Percentiles rank a stretch among this genome's conserved stretches.
These are phyloP conservation scores for Chaetothyriales sp. DNA, from an alignment of 2,329 filamentous ascomycete genomes.

Conservation along the genomic window DNA sequence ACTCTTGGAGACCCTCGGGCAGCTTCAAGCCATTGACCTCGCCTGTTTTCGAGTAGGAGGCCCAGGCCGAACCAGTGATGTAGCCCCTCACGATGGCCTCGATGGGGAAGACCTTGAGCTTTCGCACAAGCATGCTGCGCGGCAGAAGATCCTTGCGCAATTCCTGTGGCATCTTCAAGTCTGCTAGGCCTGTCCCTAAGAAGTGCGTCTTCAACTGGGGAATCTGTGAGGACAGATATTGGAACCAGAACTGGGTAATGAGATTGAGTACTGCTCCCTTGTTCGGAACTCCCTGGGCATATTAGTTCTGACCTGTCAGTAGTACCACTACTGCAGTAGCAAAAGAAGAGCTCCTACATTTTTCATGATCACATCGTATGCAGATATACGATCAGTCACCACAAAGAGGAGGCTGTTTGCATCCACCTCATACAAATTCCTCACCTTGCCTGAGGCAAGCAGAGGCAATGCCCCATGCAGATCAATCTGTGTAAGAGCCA, in stretches of 20 bases:
- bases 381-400: conserved; percentile 79
- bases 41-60: conserved; percentile 56
- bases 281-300: conserved; percentile 45
- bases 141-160: conserved; percentile 24
- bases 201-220: conserved; percentile 50
- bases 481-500: conserved; percentile 22
- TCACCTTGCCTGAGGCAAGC: conserved; percentile 56
- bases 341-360: conserved; percentile 40
- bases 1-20: conserved; percentile 53
- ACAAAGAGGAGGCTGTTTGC: conserved; percentile 62
- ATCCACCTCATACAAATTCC: conserved; percentile 64
- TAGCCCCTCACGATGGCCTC: conserved; percentile 83
- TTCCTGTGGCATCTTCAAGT: conserved; percentile 29
- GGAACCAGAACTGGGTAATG: conserved; percentile 55
- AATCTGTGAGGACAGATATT: conserved; percentile 40
- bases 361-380: conserved; percentile 80
- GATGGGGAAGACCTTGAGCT: conserved; percentile 59
- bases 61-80: conserved; percentile 72
- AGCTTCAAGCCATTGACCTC: conserved; percentile 67
- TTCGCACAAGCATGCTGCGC: conserved; percentile 63
- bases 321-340: conserved; percentile 22
- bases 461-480: conserved; percentile 31
- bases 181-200: conserved; percentile 39
- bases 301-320: conserved; percentile 22
- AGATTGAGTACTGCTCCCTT: conserved; percentile 55